Base-by-base conservation (phyloP, 768 basidiomycete genomes). In the Termitomyces sp. region DNA sequence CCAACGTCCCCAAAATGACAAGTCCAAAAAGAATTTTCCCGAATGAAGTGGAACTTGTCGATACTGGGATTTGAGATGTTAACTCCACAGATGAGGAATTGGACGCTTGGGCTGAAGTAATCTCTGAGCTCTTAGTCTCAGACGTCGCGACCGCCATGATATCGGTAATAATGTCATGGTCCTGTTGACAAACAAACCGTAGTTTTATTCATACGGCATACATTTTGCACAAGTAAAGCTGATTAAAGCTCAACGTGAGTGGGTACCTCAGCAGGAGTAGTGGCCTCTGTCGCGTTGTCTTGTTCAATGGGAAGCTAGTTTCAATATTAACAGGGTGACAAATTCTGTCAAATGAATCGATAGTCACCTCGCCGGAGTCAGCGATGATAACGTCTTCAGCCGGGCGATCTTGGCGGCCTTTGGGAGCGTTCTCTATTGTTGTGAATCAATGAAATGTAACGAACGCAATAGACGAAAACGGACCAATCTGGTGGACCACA, bases 161-260 rank as follows among this genome's bases (percentile, higher is more conserved):
- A 61, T 66, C 71, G 56, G 58, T 46, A 48, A 69, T n/a, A 12
- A 67, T 59, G 38, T 65, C 62, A 60, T 66, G 57, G 66, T 77
- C 82, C 81, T 85, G 78, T 78, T 67, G 72, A 77, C 67, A 79
- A 81, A 69, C 69, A 78, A 61, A 79, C 70, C 76, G 73, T 69
- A 69, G 77, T 78, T 81, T 81, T 81, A 85, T 86, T 83, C 71
- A 75, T 75, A 80, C 75, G 70, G 73, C 60, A 73, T 71, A 54
- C 71, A 77, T 75, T 72, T 67, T 65, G 63, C 66, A 73, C 63
- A 72, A 58, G 66, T 64, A 62, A 70, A 74, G 78, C 78, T 70
- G 71, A 75, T 88, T 84, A 98, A 73, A 98, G 94, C 86, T 98
- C 96, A 85, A 85, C 90, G 72, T 87, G 94, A 69, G 92, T 76